Conservation (phyloP, 2,329 filamentous ascomycete genomes). For the Talaromyces sp. region DNA sequence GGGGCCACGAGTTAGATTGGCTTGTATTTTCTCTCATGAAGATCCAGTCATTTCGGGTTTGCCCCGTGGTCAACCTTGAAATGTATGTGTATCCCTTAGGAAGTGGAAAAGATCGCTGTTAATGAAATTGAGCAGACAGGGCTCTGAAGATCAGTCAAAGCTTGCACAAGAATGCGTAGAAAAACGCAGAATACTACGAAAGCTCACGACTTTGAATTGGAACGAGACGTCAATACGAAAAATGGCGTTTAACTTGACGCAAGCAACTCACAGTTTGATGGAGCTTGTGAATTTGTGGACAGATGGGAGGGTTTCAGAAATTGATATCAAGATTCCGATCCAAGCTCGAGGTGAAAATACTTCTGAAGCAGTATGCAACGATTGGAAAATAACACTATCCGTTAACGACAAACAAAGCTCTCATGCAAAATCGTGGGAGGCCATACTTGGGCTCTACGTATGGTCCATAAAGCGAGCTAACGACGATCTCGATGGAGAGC, state of each 20-base stretch:
- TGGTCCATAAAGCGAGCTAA: background rate
- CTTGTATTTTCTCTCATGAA: conserved; percentile 24
- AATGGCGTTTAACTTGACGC: background rate
- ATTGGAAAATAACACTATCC: background rate
- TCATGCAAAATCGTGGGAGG: background rate
- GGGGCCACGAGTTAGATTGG: conserved; percentile 27
- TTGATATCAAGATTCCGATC: conserved; percentile 2
- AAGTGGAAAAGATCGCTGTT: background rate
- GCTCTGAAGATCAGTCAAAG: background rate
- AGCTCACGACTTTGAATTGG: conserved; percentile 2
- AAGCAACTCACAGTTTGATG: background rate
- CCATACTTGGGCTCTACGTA: background rate
- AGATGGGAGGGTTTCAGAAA: background rate
- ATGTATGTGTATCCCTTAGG: background rate
- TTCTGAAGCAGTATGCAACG: background rate
- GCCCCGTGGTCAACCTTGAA: background rate
- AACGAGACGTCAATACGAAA: background rate
- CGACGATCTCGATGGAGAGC: background rate
- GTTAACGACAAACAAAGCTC: background rate
- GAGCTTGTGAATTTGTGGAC: background rate
- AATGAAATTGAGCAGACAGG: background rate
- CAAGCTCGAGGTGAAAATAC: background rate
- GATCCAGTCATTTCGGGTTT: conserved; percentile 18
- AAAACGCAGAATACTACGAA: conserved; percentile 1
- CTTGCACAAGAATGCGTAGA: background rate